These are phyloP conservation scores for Colletotrichum sidae DNA, from an alignment of 2,329 filamentous ascomycete species.

Conservation along the genomic window DNA sequence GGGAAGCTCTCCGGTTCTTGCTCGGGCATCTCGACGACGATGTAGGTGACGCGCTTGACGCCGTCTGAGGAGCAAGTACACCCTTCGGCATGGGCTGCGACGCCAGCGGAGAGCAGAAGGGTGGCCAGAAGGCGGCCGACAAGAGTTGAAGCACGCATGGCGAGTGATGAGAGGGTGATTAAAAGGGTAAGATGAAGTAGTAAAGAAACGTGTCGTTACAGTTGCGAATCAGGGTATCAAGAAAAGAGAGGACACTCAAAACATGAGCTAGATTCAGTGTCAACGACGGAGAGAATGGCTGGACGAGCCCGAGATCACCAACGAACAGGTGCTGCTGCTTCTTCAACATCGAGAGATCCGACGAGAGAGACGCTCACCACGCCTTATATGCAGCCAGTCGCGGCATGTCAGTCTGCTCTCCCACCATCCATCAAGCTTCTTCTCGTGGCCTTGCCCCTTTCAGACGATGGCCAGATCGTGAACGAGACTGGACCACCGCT, in stretches of 20 bases:
- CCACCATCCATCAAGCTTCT: neutral
- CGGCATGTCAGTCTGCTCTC: neutral
- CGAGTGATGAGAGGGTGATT: neutral
- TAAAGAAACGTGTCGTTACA: slow-evolving; percentile 2
- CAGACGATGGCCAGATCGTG: neutral
- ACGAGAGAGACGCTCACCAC: slow-evolving; percentile 12
- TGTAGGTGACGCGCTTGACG: slow-evolving; percentile 36
- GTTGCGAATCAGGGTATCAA: slow-evolving; percentile 3
- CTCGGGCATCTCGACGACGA: slow-evolving; percentile 39
- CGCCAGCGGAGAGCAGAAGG: slow-evolving; percentile 25
- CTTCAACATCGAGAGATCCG: neutral
- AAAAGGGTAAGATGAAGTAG: slow-evolving; percentile 3
- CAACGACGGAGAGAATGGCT: slow-evolving; percentile 1
- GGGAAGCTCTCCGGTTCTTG: slow-evolving; percentile 25
- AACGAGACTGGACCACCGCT: slow-evolving; percentile 12
- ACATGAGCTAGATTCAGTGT: slow-evolving; percentile 10
- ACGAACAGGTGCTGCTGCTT: slow-evolving; percentile 25
- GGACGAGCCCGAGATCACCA: slow-evolving; percentile 16
- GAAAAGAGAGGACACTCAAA: slow-evolving; percentile 30
- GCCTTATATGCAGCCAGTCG: slow-evolving; percentile 19
- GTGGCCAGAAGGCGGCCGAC: slow-evolving; percentile 24
- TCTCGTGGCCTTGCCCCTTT: neutral
- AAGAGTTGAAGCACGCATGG: slow-evolving; percentile 28
- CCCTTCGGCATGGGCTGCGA: slow-evolving; percentile 31
- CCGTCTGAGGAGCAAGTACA: slow-evolving; percentile 32